Base-by-base conservation (phyloP, 768 basidiomycete species). In the Sarcomyxa edulis region DNA sequence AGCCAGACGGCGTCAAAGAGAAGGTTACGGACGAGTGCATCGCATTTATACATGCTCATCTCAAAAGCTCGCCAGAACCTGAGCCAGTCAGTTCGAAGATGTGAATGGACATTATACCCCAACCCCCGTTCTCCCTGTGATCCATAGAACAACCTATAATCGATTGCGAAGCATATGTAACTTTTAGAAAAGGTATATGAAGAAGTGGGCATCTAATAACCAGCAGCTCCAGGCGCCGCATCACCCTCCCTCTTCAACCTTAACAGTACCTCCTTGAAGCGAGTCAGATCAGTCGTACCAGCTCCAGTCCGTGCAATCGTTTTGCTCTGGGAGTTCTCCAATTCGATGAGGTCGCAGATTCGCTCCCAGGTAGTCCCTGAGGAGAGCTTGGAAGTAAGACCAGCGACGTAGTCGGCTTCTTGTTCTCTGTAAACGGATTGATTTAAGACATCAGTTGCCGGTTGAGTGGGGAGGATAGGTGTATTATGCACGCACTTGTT, bases 241-340 rank as follows among this genome's bases (percentile, higher is more conserved):
- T 86, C 84, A 23, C 94, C 94, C 63, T 98, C 92, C 47, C 96
- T 71, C 66, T 81, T 86, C 53, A 99, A 62, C 44, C 88, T 73
- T 52, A 99, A 62, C 38, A 99, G 65, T 31, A 98, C 85, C 56
- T 99, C 95, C 64, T 92, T 95, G 72, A 88, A 89, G 43, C 95
- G 72, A 30, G 80, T 65, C 25, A 98, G 69, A 53, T 99, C 95
- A 2, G 88, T 92, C 25, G 93, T 92, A 5, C 86, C 86, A 8
- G 88, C 66, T 10, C 90, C 90, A 22, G 86, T 77, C 31, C 92
- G 78, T 12, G 93, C 83, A 50, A 91, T 71, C 4, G 93, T 97
- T 70, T 98, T 99, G 71, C 89, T 93, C 62, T 98, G 92, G 39
- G 93, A 96, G 59, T 98, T 97, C 59, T 95, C 80, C 25, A 99